Conservation (phyloP, 2,329 filamentous ascomycete genomes). For the Elsinoe perseae region DNA sequence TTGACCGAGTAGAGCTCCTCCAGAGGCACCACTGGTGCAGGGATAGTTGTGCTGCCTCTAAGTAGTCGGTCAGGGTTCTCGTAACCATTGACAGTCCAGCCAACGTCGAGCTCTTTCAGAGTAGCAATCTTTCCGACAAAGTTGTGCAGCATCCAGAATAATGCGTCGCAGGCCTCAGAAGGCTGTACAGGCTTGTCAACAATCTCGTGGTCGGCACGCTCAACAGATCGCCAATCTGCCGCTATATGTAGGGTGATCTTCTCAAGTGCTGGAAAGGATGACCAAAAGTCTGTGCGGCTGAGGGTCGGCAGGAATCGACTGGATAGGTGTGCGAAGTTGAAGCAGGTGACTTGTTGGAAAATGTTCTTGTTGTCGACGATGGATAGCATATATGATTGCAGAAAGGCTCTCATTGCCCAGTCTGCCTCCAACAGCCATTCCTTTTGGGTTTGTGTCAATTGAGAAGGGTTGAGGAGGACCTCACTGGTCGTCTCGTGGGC, state of each 20-base stretch:
- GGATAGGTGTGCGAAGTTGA: constrained; percentile 59
- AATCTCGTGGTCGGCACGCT: constrained; percentile 45
- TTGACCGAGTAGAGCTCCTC: constrained; percentile 20
- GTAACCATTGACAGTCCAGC: constrained; percentile 43
- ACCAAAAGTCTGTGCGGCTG: constrained; percentile 54
- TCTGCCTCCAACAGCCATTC: constrained; percentile 62
- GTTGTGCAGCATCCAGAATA: constrained; percentile 46
- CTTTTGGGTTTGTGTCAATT: constrained; percentile 44
- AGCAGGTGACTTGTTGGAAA: constrained; percentile 49
- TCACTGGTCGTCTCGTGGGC: not conserved
- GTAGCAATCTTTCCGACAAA: constrained; percentile 38
- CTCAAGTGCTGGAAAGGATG: constrained; percentile 46
- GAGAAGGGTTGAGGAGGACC: constrained; percentile 3
- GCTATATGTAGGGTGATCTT: constrained; percentile 54
- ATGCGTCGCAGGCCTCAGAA: constrained; percentile 43
- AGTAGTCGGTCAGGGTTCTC: not conserved
- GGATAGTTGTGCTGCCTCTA: constrained; percentile 50
- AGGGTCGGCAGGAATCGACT: constrained; percentile 52
- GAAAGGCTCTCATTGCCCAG: constrained; percentile 61
- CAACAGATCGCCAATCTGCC: constrained; percentile 57
- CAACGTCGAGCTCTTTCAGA: constrained; percentile 54
- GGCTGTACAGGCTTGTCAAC: constrained; percentile 45
- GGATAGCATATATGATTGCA: constrained; percentile 59
- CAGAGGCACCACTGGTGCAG: constrained; percentile 46
- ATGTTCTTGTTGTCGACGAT: constrained; percentile 52